These are phyloP conservation scores for Ricinus communis DNA, from an alignment of 345 rosid genomes.

Conservation along the genomic window DNA sequence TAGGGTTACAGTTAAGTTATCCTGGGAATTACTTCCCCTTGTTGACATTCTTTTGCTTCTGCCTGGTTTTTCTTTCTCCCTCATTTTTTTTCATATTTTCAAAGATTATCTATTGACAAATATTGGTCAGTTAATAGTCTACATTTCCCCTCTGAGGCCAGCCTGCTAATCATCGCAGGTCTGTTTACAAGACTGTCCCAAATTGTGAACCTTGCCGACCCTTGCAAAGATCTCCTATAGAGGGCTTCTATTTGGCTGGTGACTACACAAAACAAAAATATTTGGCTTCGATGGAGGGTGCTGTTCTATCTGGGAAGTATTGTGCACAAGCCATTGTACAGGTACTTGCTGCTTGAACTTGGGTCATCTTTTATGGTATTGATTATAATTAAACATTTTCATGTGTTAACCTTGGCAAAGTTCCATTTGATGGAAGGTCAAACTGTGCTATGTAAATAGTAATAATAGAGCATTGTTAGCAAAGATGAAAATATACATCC, in stretches of 20 bases:
- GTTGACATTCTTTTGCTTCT: not conserved
- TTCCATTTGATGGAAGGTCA: not conserved
- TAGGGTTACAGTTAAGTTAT: not conserved
- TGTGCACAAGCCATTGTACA: conserved; percentile 81
- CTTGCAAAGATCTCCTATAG: conserved; percentile 77
- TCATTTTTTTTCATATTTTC: not conserved
- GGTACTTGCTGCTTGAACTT: conserved; percentile 37
- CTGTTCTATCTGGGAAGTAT: conserved; percentile 89
- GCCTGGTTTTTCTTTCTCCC: not conserved
- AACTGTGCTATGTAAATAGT: not conserved
- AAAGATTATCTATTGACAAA: not conserved
- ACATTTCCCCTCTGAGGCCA: conserved; percentile 2
- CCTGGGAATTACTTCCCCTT: not conserved
- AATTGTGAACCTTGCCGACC: conserved; percentile 93
- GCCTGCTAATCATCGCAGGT: conserved; percentile 47
- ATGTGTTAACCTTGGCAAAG: not conserved
- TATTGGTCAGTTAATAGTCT: not conserved
- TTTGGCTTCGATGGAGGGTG: conserved; percentile 98
- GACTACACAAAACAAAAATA: conserved; percentile 97
- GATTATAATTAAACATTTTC: not conserved
- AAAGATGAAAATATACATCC: not conserved
- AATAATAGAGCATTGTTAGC: not conserved
- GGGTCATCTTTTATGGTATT: not conserved
- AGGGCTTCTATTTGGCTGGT: conserved; percentile 89
- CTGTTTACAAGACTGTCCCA: conserved; percentile 88